Evolutionary conservation across 371 early-diverging fungal species (phyloP), one percentile per base, ranked within the genome.

Genomic region (Actinomortierella wolfii): DNA sequence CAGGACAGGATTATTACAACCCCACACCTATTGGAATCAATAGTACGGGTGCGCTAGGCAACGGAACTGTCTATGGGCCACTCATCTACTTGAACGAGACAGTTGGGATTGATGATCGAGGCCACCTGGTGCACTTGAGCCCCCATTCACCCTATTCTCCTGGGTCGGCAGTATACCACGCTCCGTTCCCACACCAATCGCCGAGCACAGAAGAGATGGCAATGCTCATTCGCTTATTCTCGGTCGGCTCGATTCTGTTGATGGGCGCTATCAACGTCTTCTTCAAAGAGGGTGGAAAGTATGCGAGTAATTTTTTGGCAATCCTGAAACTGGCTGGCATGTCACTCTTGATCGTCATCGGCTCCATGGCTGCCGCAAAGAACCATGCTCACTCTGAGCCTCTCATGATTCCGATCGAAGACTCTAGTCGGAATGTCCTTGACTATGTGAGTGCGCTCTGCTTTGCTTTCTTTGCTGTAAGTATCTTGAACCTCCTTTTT

Each of bases 401-500:
- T 1, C 26, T 74, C 50, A 59, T 49, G 34, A 67, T 74, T 3
- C 74, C 74, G 15, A 67, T 74, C 9, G 20, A n/a, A 1, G 57
- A 67, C 20, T 67, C 67, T 9, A 67, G 67, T 24, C 74, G 67
- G 1, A 60, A 74, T 24, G 54, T 63, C 14, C 28, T 67, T 28
- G 74, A 74, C 28, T 74, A 74, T 54, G 67, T 67, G 40, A 67
- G 67, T 44, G 74, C 74, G 4, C 42, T 74, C 24, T 74, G 74
- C 49, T 74, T 67, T 49, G 74, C 74, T 9, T 74, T 74, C 49
- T 74, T 74, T 25, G 74, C 74, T 28, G 74, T 74, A 67, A 67
- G 74, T 59, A 2, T 24, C 15, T n/a, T 20, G 2, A 6, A 13
- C 0, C 28, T 4, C 6, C n/a, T 24, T 44, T 3, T 44, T 1